phyloP scores from a whole-genome alignment of 2,329 filamentous ascomycete species.

The Fusarium sp. region DNA sequence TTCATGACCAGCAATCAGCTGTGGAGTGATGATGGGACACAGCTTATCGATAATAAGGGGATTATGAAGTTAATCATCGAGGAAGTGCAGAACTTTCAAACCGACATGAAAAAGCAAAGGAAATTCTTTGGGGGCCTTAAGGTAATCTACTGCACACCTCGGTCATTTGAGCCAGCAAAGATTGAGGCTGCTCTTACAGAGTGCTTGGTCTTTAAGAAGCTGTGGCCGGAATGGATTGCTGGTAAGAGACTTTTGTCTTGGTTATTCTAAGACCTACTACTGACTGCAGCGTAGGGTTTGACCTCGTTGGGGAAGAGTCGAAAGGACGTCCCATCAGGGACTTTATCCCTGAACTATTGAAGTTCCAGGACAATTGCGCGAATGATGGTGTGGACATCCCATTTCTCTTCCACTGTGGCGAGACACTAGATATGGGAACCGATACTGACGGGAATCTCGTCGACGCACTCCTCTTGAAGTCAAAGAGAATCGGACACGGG shows the following conservation, averaged over 20 bases:
- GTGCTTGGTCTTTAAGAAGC: conserved; percentile 69
- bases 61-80: conserved; percentile 71
- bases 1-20: conserved; percentile 73
- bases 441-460: conserved; percentile 75
- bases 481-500: conserved; percentile 79
- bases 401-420: conserved; percentile 81
- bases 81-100: conserved; percentile 62
- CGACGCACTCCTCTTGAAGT: conserved; percentile 72
- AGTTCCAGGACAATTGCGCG: conserved; percentile 65
- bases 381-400: conserved; percentile 66
- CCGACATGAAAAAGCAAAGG: conserved; percentile 40
- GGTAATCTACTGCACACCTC: conserved; percentile 77
- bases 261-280: neutral
- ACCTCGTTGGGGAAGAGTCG: conserved; percentile 76
- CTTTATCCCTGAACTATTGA: conserved; percentile 65
- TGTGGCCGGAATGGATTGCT: conserved; percentile 70
- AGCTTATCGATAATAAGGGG: conserved; percentile 63
- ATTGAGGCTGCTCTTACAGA: conserved; percentile 67
- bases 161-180: conserved; percentile 62
- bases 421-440: conserved; percentile 74
- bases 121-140: conserved; percentile 72
- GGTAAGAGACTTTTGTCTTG: conserved; percentile 56
- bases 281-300: conserved; percentile 63
- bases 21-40: conserved; percentile 65
- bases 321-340: conserved; percentile 68